phyloP scores from a whole-genome alignment of 2,329 filamentous ascomycete genomes.

The Diaporthe batatas region DNA sequence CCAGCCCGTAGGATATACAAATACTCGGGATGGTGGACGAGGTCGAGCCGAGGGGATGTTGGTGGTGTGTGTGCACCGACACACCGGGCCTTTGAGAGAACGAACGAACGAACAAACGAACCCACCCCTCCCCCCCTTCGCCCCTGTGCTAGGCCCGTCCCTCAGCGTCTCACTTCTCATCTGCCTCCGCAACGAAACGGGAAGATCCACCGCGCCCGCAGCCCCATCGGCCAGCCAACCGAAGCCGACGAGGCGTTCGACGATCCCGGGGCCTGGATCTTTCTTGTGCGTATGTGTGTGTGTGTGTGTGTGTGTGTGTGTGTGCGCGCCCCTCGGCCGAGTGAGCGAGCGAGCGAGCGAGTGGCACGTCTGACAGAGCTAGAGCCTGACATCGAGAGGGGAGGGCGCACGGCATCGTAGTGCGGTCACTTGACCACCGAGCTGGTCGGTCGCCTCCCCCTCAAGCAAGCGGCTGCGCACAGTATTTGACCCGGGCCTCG shows the following conservation, averaged over 20 bases:
- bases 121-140: no score
- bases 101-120: no score
- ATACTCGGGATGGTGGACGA: not conserved
- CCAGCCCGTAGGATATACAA: no score
- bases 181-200: conserved; percentile 8
- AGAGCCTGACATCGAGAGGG: not conserved
- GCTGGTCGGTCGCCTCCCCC: not conserved
- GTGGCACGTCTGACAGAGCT: conserved; percentile 19
- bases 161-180: conserved; percentile 28
- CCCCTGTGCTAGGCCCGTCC: conserved; percentile 7
- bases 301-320: no score
- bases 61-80: conserved; percentile 5
- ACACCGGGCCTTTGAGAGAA: not conserved
- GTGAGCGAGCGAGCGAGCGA: no score
- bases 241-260: conserved; percentile 2
- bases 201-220: not conserved
- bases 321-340: not conserved
- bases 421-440: conserved; percentile 38
- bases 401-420: conserved; percentile 5
- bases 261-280: conserved; percentile 6
- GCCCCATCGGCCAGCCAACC: not conserved
- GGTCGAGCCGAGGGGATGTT: not conserved
- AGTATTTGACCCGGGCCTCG: not conserved
- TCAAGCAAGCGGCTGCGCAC: not conserved
- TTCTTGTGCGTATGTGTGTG: no score